These are phyloP conservation scores for Whalleya microplaca DNA, from an alignment of 2,329 filamentous ascomycete genomes.

Conservation along the genomic window DNA sequence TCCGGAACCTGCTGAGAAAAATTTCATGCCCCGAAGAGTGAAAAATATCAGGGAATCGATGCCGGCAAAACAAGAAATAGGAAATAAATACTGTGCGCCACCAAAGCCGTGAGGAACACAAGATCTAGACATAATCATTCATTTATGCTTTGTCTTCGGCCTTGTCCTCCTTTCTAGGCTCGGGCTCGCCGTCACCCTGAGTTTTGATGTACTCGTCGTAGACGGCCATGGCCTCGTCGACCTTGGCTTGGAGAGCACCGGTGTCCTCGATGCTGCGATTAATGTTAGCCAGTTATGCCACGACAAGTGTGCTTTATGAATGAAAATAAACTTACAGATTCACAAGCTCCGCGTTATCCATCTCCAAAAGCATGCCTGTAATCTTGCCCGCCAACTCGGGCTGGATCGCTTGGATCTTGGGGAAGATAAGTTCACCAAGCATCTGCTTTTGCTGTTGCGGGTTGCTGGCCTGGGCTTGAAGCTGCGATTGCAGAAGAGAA, in stretches of 20 bases:
- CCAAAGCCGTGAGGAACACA: slow-evolving; percentile 12
- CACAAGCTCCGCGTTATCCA: slow-evolving; percentile 95
- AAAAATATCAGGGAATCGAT: slow-evolving; percentile 21
- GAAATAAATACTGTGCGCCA: slow-evolving; percentile 1
- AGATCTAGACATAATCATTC: slow-evolving; percentile 2
- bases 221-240: slow-evolving; percentile 94
- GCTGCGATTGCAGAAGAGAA: slow-evolving; percentile 60
- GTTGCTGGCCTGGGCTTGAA: slow-evolving; percentile 51
- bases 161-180: slow-evolving; percentile 52
- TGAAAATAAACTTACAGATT: slow-evolving; percentile 92
- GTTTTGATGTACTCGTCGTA: slow-evolving; percentile 99
- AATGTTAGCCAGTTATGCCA: slow-evolving; percentile 12
- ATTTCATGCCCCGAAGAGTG: slow-evolving; percentile 21
- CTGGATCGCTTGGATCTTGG: slow-evolving; percentile 95
- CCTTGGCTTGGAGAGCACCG: slow-evolving; percentile 86
- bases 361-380: slow-evolving; percentile 98
- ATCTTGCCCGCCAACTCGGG: slow-evolving; percentile 98
- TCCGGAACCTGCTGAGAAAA: slow-evolving; percentile 36
- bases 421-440: slow-evolving; percentile 95
- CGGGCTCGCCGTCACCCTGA: slow-evolving; percentile 52
- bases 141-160: slow-evolving; percentile 57
- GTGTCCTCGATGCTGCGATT: slow-evolving; percentile 82
- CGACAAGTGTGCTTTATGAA: not conserved
- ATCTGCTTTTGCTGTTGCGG: slow-evolving; percentile 96
- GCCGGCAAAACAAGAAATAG: slow-evolving; percentile 5